Conservation (phyloP, 345 rosid species). For the Eucalyptus marginata region DNA sequence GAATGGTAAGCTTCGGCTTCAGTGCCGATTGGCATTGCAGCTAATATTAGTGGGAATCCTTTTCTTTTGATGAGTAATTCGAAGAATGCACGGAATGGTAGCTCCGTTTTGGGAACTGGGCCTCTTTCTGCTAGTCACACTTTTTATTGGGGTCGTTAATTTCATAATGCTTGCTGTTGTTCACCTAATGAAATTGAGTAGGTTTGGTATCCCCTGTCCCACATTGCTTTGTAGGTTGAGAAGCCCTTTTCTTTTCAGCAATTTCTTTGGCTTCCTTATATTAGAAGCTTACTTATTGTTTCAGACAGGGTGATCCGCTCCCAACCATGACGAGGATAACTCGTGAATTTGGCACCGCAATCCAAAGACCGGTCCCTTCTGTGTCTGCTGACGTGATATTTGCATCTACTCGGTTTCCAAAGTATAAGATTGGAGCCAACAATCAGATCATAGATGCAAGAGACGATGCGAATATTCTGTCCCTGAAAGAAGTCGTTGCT, state of each 20-base stretch:
- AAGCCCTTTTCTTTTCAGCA: background rate
- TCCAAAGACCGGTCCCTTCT: constrained; percentile 50
- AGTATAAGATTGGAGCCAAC: constrained; percentile 64
- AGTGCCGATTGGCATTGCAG: background rate
- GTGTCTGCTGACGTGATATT: constrained; percentile 82
- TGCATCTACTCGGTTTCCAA: constrained; percentile 78
- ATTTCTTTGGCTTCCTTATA: background rate
- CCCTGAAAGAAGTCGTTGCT: constrained; percentile 91
- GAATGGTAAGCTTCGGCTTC: background rate
- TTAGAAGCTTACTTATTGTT: background rate
- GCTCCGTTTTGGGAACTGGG: background rate
- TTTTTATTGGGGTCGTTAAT: background rate
- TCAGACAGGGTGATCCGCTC: background rate
- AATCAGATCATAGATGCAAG: constrained; percentile 64
- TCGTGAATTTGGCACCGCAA: constrained; percentile 58
- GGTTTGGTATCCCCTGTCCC: background rate
- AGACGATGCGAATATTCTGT: constrained; percentile 58
- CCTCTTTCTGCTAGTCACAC: background rate
- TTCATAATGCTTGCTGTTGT: background rate
- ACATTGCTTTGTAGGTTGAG: background rate
- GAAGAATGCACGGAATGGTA: background rate
- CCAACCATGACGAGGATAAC: constrained; percentile 59
- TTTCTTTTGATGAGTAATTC: background rate
- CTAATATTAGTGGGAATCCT: background rate
- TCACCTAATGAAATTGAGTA: background rate